These are phyloP conservation scores for Lactarius akahatsu DNA, from an alignment of 768 basidiomycete species.

Conservation along the genomic window DNA sequence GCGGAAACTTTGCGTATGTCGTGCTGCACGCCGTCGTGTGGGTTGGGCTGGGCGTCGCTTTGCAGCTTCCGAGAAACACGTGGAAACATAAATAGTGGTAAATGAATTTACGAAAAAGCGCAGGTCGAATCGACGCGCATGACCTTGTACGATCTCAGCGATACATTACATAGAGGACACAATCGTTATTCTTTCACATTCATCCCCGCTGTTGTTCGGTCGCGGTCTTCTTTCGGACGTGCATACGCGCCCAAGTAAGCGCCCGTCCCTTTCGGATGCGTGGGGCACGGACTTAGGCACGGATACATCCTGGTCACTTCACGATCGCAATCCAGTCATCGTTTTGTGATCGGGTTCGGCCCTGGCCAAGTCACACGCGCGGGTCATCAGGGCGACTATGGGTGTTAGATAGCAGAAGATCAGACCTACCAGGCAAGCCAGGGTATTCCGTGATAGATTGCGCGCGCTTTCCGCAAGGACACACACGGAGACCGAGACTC, in stretches of 20 bases:
- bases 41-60: slow-evolving; percentile 10
- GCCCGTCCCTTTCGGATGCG: not conserved
- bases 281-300: not conserved
- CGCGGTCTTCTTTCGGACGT: not conserved
- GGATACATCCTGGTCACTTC: too few relatives aligned
- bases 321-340: not conserved
- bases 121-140: too few relatives aligned
- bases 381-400: too few relatives aligned
- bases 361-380: too few relatives aligned
- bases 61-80: slow-evolving; percentile 8
- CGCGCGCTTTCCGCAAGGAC: too few relatives aligned
- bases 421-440: too few relatives aligned
- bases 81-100: slow-evolving; percentile 7
- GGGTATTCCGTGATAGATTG: too few relatives aligned
- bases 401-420: too few relatives aligned
- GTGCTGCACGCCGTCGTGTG: slow-evolving; percentile 5
- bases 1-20: slow-evolving; percentile 38
- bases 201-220: not conserved
- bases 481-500: too few relatives aligned
- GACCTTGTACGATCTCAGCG: not conserved
- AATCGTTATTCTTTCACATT: not conserved
- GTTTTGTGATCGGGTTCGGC: not conserved
- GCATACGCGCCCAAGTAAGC: too few relatives aligned
- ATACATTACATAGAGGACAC: not conserved
- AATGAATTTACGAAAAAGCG: not conserved